Conservation (phyloP, 495 filamentous ascomycete genomes). For the Hypoxylon fuscum region DNA sequence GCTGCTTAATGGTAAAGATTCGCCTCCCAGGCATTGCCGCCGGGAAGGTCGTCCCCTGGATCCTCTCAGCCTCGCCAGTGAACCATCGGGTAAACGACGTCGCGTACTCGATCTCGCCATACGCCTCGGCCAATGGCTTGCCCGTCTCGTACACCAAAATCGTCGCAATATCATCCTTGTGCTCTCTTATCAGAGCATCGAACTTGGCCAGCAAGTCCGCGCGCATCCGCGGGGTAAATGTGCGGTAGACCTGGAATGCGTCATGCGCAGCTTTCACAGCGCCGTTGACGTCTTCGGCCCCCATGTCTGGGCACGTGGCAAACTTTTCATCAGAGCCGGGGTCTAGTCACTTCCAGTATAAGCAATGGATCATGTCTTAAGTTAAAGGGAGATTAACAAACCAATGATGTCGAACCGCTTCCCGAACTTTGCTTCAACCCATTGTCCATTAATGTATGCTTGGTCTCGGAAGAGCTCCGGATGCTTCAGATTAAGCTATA, state of each 20-base stretch:
- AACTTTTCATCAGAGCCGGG: conserved; percentile 72
- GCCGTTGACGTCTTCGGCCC: conserved; percentile 66
- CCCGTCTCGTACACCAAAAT: conserved; percentile 71
- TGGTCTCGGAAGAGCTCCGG: conserved; percentile 66
- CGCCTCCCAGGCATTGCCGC: conserved; percentile 67
- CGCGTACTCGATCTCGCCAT: conserved; percentile 69
- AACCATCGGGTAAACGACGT: conserved; percentile 72
- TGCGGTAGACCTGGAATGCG: conserved; percentile 70
- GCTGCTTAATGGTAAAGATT: conserved; percentile 75
- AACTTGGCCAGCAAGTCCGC: conserved; percentile 71
- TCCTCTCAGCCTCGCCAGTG: conserved; percentile 73
- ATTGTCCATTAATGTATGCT: conserved; percentile 68
- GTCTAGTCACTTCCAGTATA: conserved; percentile 49
- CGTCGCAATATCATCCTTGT: conserved; percentile 64
- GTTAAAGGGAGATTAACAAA: conserved; percentile 38
- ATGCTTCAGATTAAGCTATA: conserved; percentile 61
- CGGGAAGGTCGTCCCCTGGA: conserved; percentile 67
- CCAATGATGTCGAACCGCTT: conserved; percentile 73
- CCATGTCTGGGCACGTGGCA: conserved; percentile 70
- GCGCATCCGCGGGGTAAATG: conserved; percentile 66
- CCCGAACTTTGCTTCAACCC: conserved; percentile 69
- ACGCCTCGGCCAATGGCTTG: conserved; percentile 68
- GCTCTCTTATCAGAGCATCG: conserved; percentile 61
- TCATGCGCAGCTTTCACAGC: conserved; percentile 67
- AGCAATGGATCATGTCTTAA: background rate